These are phyloP conservation scores for Phytophthora fragariaefolia DNA, from an alignment of 352 stramenopile genomes.

Conservation along the genomic window DNA sequence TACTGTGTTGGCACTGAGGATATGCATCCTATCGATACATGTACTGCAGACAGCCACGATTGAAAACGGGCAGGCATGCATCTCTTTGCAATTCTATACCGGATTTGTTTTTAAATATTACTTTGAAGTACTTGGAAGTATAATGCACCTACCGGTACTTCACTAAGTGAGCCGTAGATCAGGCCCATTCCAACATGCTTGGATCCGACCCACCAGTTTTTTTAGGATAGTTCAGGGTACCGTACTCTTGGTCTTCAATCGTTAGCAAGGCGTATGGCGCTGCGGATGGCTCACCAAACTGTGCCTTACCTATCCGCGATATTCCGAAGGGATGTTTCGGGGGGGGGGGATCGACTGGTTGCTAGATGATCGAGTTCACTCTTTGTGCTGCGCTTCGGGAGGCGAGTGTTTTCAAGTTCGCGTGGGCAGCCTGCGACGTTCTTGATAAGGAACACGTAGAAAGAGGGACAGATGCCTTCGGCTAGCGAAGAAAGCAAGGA, in stretches of 20 bases:
- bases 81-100: too few species aligned
- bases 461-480: slow-evolving; percentile 2
- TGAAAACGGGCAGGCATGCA: too few species aligned
- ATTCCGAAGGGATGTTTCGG: slow-evolving; percentile 1
- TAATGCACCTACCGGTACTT: too few species aligned
- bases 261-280: not conserved
- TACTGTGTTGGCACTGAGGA: too few species aligned
- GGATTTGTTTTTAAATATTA: too few species aligned
- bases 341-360: too few species aligned
- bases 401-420: not conserved
- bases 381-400: too few species aligned
- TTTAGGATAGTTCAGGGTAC: slow-evolving; percentile 15
- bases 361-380: not conserved
- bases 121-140: too few species aligned
- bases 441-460: slow-evolving; percentile 7
- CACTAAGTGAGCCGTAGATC: too few species aligned
- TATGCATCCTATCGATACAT: too few species aligned
- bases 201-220: not conserved
- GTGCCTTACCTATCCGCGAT: slow-evolving; percentile 3
- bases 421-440: slow-evolving; percentile 9
- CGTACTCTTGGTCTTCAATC: slow-evolving; percentile 7
- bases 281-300: slow-evolving; percentile 8
- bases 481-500: slow-evolving; percentile 15
- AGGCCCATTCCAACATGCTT: too few species aligned
- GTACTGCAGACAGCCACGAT: too few species aligned